These are phyloP conservation scores for Sclerotinia minor DNA, from an alignment of 2,329 filamentous ascomycete genomes.

Conservation along the genomic window DNA sequence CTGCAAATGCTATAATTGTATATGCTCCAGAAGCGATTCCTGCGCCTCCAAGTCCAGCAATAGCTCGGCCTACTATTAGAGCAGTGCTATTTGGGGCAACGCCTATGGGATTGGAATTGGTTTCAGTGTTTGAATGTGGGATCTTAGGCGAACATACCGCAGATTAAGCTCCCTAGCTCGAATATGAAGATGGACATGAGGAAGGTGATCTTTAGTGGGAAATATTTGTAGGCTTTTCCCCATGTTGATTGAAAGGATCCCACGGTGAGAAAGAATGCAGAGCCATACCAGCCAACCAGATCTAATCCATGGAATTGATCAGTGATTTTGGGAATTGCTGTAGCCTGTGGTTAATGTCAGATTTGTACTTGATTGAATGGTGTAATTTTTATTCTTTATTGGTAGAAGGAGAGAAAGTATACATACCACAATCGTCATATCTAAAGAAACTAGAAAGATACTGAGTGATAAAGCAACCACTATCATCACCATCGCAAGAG, in stretches of 20 bases:
- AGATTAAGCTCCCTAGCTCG: constrained; percentile 44
- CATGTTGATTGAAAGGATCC: constrained; percentile 42
- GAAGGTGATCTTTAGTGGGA: constrained; percentile 41
- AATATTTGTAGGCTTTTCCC: constrained; percentile 43
- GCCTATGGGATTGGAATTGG: constrained; percentile 26
- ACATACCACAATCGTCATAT: constrained; percentile 52
- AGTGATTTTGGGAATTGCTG: constrained; percentile 58
- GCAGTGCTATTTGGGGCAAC: constrained; percentile 39
- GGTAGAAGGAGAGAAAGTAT: neutral
- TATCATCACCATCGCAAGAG: constrained; percentile 43
- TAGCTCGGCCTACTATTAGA: constrained; percentile 31
- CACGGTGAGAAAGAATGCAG: constrained; percentile 54
- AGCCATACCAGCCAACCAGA: constrained; percentile 58
- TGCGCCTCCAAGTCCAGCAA: constrained; percentile 35
- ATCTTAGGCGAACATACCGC: constrained; percentile 35
- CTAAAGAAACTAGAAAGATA: constrained; percentile 48
- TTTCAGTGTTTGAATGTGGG: neutral
- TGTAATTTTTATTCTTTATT: neutral
- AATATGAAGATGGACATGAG: constrained; percentile 42
- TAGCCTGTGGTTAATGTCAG: constrained; percentile 41
- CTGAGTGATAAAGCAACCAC: constrained; percentile 50
- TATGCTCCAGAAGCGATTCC: constrained; percentile 43
- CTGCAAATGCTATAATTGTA: constrained; percentile 46
- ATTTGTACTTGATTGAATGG: neutral
- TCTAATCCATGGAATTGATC: constrained; percentile 52